Evolutionary conservation across 2,329 filamentous ascomycete species (phyloP), one percentile per base, ranked within the genome.

Genomic region (Fusarium nelsonii): DNA sequence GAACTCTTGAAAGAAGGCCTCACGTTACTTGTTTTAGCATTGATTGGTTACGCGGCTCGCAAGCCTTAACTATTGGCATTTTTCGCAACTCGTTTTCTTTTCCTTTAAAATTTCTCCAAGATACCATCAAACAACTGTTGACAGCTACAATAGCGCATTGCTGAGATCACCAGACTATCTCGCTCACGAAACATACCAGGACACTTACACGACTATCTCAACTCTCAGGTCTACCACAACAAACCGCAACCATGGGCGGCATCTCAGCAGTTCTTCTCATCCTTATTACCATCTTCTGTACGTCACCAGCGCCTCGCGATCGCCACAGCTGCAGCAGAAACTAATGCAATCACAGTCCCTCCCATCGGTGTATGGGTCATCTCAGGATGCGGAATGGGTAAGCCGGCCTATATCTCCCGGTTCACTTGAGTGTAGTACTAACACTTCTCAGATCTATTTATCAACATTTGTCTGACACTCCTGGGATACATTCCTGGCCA

Each of bases 401-500:
- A 74, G 79, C 76, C 23, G 37, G 44, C 18, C n/a, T 56, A 14
- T 58, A 33, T 40, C 23, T n/a, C 43, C 18, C 45, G 33, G 12
- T 44, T 58, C 28, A 26, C 39, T 49, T n/a, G 16, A 15, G 23
- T 16, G 33, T 16, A 33, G 44, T 52, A 11, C 49, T 70, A 26
- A 61, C 36, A n/a, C 18, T 34, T 50, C 36, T 15, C 36, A 72
- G 90, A 92, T 73, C 78, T 92, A 34, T 82, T 89, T 53, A 86
- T 92, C 79, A 92, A 92, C 77, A 85, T 92, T 72, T 84, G 86
- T 70, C 79, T 92, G 66, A 92, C 90, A 0, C 73, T 91, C 30
- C 83, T 91, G 23, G 89, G 89, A n/a, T 92, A 90, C 78, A 80
- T 96, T 51, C 92, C 92, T 0, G 93, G 92, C 9, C 90, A 93